These are phyloP conservation scores for Aspergillus jensenii DNA, from an alignment of 2,329 filamentous ascomycete genomes.

Conservation along the genomic window DNA sequence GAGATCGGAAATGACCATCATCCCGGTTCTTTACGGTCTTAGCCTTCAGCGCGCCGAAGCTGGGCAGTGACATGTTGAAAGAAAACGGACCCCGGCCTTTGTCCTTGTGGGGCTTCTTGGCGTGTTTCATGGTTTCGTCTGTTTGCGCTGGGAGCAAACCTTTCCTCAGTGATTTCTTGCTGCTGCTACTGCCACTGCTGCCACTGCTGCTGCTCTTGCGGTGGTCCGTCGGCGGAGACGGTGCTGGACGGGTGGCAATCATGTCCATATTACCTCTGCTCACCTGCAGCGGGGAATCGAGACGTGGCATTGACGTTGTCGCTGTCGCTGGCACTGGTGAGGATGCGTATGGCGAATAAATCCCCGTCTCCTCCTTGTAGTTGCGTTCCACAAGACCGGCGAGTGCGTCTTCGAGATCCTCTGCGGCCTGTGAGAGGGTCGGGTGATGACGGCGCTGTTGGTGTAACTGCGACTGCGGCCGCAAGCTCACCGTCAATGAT, in stretches of 20 bases:
- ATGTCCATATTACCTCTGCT: constrained; percentile 35
- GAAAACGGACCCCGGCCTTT: constrained; percentile 19
- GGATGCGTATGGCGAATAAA: no score
- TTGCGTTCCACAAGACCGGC: constrained; percentile 21
- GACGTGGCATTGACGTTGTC: constrained; percentile 10
- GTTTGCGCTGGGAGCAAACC: no score
- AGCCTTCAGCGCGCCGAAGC: constrained; percentile 16
- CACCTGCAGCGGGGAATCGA: constrained; percentile 32
- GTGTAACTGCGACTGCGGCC: no score
- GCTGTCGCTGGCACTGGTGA: no score
- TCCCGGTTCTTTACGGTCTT: no score
- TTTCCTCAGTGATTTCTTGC: background rate
- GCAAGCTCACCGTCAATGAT: background rate
- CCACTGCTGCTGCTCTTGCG: constrained; percentile 9
- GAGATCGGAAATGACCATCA: constrained; percentile 1
- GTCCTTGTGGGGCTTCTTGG: constrained; percentile 15
- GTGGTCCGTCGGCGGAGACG: constrained; percentile 26
- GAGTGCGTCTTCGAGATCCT: constrained; percentile 37
- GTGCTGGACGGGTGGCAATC: constrained; percentile 32
- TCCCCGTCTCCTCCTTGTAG: background rate
- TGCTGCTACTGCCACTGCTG: constrained; percentile 3
- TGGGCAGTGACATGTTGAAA: constrained; percentile 15
- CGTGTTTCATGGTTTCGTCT: constrained; percentile 12
- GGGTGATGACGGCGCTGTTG: constrained; percentile 13
- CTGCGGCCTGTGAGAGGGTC: constrained; percentile 34